Evolutionary conservation across 768 basidiomycete genomes (phyloP).

Genomic region (Trametes elegans): DNA sequence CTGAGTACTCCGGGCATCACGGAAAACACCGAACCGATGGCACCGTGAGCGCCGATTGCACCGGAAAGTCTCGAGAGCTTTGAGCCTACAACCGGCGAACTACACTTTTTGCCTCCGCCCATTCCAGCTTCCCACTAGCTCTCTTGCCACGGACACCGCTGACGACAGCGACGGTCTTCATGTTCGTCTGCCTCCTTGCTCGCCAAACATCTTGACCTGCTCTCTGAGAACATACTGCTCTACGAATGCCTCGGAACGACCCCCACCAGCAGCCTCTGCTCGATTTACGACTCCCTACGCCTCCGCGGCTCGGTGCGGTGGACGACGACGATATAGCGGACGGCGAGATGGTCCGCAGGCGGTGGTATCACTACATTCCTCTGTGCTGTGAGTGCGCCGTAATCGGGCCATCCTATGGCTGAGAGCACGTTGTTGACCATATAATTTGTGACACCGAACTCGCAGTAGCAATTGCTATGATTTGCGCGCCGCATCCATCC

Average conservation of each 20-base stretch:
- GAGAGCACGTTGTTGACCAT: too few species aligned
- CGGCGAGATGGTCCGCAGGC: constrained; percentile 2
- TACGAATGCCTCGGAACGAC: constrained; percentile 6
- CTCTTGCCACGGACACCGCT: background rate
- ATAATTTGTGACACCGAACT: too few species aligned
- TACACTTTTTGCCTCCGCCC: background rate
- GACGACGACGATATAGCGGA: constrained; percentile 19
- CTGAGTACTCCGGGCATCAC: background rate
- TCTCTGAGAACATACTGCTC: background rate
- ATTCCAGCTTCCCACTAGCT: background rate
- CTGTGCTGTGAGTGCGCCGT: constrained; percentile 12
- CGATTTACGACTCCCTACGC: constrained; percentile 10
- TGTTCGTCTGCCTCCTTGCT: background rate
- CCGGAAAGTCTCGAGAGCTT: background rate
- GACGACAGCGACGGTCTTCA: constrained; percentile 1
- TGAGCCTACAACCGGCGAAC: too few species aligned
- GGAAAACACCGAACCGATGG: constrained; percentile 1
- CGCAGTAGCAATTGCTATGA: constrained; percentile 49
- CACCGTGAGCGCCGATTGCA: background rate
- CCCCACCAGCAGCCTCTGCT: constrained; percentile 8
- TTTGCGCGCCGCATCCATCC: constrained; percentile 75
- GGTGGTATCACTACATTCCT: constrained; percentile 23
- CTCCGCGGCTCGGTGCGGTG: constrained; percentile 5
- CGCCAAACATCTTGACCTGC: background rate
- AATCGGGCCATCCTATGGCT: too few species aligned